phyloP scores from a whole-genome alignment of 1,139 yeast species.

The Yamadazyma atlantica region DNA sequence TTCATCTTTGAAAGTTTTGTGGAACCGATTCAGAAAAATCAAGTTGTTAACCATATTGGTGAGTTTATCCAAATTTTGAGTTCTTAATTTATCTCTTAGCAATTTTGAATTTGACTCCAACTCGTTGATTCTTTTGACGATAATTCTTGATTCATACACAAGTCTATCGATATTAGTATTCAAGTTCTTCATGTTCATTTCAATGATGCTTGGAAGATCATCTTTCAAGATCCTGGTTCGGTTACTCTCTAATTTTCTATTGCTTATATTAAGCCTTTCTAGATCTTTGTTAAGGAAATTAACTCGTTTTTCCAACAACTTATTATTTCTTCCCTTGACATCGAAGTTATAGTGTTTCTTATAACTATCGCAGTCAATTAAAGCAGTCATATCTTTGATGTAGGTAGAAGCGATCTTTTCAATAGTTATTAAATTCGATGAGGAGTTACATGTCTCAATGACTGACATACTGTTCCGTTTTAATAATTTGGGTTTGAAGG shows the following conservation, averaged over 20 bases:
- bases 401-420: conserved; percentile 26
- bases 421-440: conserved; percentile 16
- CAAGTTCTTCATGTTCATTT: conserved; percentile 58
- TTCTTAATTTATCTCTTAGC: conserved; percentile 43
- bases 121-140: conserved; percentile 73
- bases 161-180: conserved; percentile 73
- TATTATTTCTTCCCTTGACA: conserved; percentile 2
- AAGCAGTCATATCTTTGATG: conserved; percentile 21
- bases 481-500: conserved; percentile 3
- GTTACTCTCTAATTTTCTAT: conserved; percentile 28
- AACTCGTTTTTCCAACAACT: conserved; percentile 23
- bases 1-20: conserved; percentile 28
- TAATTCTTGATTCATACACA: conserved; percentile 73
- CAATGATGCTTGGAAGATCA: conserved; percentile 34
- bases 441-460: conserved; percentile 3
- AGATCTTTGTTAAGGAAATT: conserved; percentile 33
- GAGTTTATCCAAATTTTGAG: conserved; percentile 29
- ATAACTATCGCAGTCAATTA: conserved; percentile 21
- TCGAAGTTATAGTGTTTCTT: conserved; percentile 15
- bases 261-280: conserved; percentile 28
- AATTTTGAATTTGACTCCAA: conserved; percentile 64
- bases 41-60: conserved; percentile 35
- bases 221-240: conserved; percentile 33
- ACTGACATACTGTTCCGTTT: conserved; percentile 11
- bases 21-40: conserved; percentile 34